Evolutionary conservation across 441 rosid genomes (phyloP).

Genomic region (Daphne laureola): DNA sequence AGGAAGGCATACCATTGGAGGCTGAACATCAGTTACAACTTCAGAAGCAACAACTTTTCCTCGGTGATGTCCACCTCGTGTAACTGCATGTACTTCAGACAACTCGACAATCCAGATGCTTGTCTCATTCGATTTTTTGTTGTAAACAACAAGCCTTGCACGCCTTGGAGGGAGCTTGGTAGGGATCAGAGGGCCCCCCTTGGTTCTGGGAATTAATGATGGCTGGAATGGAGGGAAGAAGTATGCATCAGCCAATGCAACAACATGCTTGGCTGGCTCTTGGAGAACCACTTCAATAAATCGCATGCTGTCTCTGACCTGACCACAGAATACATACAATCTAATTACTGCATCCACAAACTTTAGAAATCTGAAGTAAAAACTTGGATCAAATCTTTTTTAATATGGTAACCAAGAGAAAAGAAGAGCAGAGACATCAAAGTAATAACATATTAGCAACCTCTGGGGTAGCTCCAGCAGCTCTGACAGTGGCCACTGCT

Average conservation of each 20-base stretch:
- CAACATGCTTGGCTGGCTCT: slow-evolving; percentile 73
- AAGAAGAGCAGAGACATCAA: background rate
- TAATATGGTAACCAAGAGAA: background rate
- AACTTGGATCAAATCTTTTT: background rate
- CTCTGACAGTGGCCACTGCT: slow-evolving; percentile 84
- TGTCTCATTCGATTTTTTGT: slow-evolving; percentile 73
- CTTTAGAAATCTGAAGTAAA: background rate
- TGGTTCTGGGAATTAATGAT: slow-evolving; percentile 62
- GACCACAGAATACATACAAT: slow-evolving; percentile 17
- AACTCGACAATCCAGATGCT: slow-evolving; percentile 74
- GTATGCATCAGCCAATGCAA: slow-evolving; percentile 82
- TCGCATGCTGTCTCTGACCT: slow-evolving; percentile 89
- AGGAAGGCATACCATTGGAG: slow-evolving; percentile 58
- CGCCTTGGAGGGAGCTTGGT: slow-evolving; percentile 74
- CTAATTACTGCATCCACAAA: background rate
- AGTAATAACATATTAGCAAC: slow-evolving; percentile 23
- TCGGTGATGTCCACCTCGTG: slow-evolving; percentile 88
- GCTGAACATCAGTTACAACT: slow-evolving; percentile 76
- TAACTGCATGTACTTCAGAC: slow-evolving; percentile 78
- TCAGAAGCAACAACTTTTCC: slow-evolving; percentile 70
- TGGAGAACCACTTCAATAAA: slow-evolving; percentile 65
- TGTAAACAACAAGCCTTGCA: slow-evolving; percentile 70
- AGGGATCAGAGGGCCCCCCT: slow-evolving; percentile 75
- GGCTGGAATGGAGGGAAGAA: slow-evolving; percentile 92
- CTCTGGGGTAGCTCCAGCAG: slow-evolving; percentile 91